phyloP scores from a whole-genome alignment of 257 asterid species.

The Solanum sparsipilum region DNA sequence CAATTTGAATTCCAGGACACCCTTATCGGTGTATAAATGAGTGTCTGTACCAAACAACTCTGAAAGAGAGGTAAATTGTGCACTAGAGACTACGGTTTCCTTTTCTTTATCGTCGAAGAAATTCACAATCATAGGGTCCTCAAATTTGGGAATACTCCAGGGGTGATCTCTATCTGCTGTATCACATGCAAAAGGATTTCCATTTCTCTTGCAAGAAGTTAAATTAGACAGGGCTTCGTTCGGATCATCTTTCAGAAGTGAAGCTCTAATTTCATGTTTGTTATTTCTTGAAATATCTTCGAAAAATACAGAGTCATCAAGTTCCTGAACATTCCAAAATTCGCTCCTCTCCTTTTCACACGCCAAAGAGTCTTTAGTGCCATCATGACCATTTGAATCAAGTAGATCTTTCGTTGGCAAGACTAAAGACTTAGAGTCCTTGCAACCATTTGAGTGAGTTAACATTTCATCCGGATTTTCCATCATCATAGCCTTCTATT shows the following conservation, averaged over 20 bases:
- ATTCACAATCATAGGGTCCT: conserved; percentile 9
- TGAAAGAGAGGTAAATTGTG: conserved; percentile 9
- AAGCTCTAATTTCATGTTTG: not conserved
- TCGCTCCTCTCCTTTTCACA: conserved; percentile 17
- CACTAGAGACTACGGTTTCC: conserved; percentile 16
- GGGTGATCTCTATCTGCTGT: conserved; percentile 13
- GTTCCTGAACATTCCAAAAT: conserved; percentile 12
- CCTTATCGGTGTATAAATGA: conserved; percentile 30
- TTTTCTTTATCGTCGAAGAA: conserved; percentile 7
- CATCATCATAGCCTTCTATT: conserved; percentile 38
- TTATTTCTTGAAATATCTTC: conserved; percentile 17
- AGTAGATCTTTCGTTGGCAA: conserved; percentile 20
- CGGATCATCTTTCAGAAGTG: conserved; percentile 1
- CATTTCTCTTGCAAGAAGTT: conserved; percentile 16
- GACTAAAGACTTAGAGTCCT: conserved; percentile 18
- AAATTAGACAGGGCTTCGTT: conserved; percentile 7
- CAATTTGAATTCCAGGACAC: conserved; percentile 36
- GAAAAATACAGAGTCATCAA: conserved; percentile 8
- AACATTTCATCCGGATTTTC: conserved; percentile 32
- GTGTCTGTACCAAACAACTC: conserved; percentile 11
- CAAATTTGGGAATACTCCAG: conserved; percentile 16
- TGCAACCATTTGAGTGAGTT: conserved; percentile 24
- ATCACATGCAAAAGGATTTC: conserved; percentile 22
- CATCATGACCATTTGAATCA: conserved; percentile 18
- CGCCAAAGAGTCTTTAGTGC: conserved; percentile 9